Evolutionary conservation across 106 monocot genomes (phyloP), one percentile per base, ranked within the genome.

Genomic region (Acanthochlamys bracteata): DNA sequence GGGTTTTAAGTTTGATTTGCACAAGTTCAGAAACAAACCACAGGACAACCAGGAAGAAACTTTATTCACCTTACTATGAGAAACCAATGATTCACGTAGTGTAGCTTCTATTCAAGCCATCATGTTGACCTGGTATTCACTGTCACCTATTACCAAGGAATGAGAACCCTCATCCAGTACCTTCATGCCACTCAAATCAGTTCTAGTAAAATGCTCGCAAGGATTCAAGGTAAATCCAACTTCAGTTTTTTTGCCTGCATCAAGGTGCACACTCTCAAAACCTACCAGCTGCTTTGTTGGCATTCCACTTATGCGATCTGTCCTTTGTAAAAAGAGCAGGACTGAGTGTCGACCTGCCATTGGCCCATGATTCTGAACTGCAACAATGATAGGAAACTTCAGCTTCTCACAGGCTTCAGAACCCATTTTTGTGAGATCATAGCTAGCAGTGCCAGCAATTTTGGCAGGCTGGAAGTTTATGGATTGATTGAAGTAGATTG

Each of bases 271-370:
- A 11, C 71, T 80, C 59, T 83, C 57, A 51, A 96, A 96, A 2
- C 55, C 91, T 57, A 91, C 64, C 78, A 96, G 62, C 70, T 84
- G 79, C 51, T 83, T 85, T 71, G 25, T 62, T 2, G 88, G 80
- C 42, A 69, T 66, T 0, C 82, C 84, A 17, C 33, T 33, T 16
- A 1, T 3, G 0, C 12, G 43, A 26, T 55, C 53, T 2, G 66
- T 26, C 69, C 69, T 66, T 25, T 76, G 77, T 45, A 74, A 25
- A 69, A 88, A 96, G 2, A 96, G 69, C 41, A 96, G 25, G 45
- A 96, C 88, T 0, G 91, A 54, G 27, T 91, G 86, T 61, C 55
- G 82, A 40, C 91, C 96, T 19, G 75, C 85, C 75, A 84, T 76
- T 4, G 71, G 43, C 14, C 96, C 96, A 11, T 75, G 54, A 54